Percentiles rank a stretch among this genome's conserved stretches.
Evolutionary conservation across 225 moss, liverwort and hornwort genomes (phyloP).

Genomic region (Marchantia polymorpha): DNA sequence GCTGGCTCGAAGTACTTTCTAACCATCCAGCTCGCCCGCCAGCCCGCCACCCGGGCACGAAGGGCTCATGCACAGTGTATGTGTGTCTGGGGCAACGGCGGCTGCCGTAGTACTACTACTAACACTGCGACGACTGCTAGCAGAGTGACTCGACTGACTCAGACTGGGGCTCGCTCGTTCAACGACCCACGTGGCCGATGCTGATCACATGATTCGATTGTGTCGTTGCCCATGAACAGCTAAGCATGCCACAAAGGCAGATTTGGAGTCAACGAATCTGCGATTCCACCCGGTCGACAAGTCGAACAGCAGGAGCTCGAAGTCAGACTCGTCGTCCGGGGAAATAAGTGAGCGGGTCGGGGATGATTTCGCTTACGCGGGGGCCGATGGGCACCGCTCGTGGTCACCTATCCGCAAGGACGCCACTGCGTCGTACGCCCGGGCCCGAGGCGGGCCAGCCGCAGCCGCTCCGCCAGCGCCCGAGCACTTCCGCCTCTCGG

Average conservation of each 20-base stretch:
- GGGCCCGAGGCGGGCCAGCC: not conserved
- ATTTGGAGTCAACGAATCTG: constrained; percentile 48
- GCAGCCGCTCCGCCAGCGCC: too few species aligned
- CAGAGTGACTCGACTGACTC: not conserved
- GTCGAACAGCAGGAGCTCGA: constrained; percentile 39
- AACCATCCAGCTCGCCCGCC: not conserved
- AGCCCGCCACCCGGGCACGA: too few species aligned
- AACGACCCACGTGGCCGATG: constrained; percentile 1
- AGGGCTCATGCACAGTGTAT: too few species aligned
- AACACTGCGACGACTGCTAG: not conserved
- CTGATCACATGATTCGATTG: not conserved
- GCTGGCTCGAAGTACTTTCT: too few species aligned
- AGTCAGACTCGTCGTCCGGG: constrained; percentile 67
- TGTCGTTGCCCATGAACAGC: constrained; percentile 35
- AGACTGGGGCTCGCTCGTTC: not conserved
- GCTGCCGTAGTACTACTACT: too few species aligned
- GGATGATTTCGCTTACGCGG: constrained; percentile 42
- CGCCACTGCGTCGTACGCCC: not conserved
- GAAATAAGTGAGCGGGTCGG: constrained; percentile 46
- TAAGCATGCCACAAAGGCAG: constrained; percentile 66
- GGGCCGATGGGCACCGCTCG: constrained; percentile 52
- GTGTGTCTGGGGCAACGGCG: too few species aligned
- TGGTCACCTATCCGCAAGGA: constrained; percentile 64
- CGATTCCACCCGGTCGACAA: constrained; percentile 35
- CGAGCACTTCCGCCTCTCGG: not conserved